Base-by-base conservation (phyloP, 202 grass and related monocot species). In the Cymbopogon flexuosus region DNA sequence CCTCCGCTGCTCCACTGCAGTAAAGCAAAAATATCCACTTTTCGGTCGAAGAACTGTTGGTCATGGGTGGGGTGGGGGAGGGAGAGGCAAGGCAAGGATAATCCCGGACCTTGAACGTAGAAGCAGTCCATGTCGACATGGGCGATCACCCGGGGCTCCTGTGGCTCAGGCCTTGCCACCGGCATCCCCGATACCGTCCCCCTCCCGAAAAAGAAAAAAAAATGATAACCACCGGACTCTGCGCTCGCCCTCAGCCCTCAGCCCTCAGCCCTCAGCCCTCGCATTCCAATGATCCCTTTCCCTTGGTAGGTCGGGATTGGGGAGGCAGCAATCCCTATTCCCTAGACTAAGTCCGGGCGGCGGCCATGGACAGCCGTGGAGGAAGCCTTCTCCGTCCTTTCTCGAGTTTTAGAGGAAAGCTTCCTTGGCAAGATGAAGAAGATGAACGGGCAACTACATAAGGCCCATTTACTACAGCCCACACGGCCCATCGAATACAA, bases 41-140 rank as follows among this genome's bases (percentile, higher is more conserved):
- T 62, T 46, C 62, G 45, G 52, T 79, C 10, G 35, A 5, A 47
- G 30, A 70, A 69, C 10, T 4, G 13, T 52, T 71, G 42, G 68
- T 68, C 2, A 18, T 22, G 6, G 13, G 42, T 0, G 4, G 57
- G 33, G 76, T 21, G 37, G n/a, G 62, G 18, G 18, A 54, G 52
- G n/a, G 19, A 5, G n/a, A n/a, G n/a, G n/a, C n/a, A 19, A 62
- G 27, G 21, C 3, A 13, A 13, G 19, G 37, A 7, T 42, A 51
- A 30, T 61, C 30, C 85, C 92, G 84, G 13, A 93, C 95, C 95
- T 95, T 98, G 95, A 69, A 95, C 92, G 73, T 98, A 98, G 92
- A 98, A 98, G 82, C 95, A 98, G 47, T 98, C 92, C 86, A 98
- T 84, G 90, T 93, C 92, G 30, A 98, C 90, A 31, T 98, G 96